Percentiles rank a stretch among this genome's conserved stretches.
Evolutionary conservation across 1,284 basidiomycete genomes (phyloP).

Genomic region (Microbotryum intermedium): DNA sequence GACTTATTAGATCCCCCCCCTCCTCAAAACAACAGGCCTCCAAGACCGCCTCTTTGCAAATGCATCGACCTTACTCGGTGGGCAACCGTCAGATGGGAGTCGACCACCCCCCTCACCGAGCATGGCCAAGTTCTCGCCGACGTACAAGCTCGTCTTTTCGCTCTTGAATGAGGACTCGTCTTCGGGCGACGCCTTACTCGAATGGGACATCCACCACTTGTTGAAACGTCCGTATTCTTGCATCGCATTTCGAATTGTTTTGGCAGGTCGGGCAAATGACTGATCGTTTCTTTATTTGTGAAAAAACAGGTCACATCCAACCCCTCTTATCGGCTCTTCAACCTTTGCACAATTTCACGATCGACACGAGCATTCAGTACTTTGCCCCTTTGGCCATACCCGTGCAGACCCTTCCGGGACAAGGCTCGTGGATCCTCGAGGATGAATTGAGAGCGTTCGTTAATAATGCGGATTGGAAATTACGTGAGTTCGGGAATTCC

Average conservation of each 20-base stretch:
- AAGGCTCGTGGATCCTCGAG: slow-evolving; percentile 54
- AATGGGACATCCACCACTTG: slow-evolving; percentile 63
- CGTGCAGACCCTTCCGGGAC: slow-evolving; percentile 35
- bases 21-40: too few species aligned
- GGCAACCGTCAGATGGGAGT: too few species aligned
- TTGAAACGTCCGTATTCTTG: slow-evolving; percentile 52
- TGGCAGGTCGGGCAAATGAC: too few species aligned
- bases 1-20: too few species aligned
- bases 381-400: slow-evolving; percentile 80
- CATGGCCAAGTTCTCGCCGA: slow-evolving; percentile 63
- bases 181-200: slow-evolving; percentile 51
- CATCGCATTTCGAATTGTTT: background rate
- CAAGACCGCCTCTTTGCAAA: too few species aligned
- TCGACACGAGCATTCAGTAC: slow-evolving; percentile 89
- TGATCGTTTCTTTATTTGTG: background rate
- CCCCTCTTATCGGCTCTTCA: slow-evolving; percentile 57
- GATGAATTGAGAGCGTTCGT: slow-evolving; percentile 84
- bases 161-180: slow-evolving; percentile 78
- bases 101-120: slow-evolving; percentile 25
- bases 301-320: slow-evolving; percentile 53
- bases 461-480: slow-evolving; percentile 89
- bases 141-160: slow-evolving; percentile 70
- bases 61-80: too few species aligned
- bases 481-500: slow-evolving; percentile 59
- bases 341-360: slow-evolving; percentile 73